Evolutionary conservation across 306 rosid species (phyloP).

Genomic region (Gastrolobium villosum): DNA sequence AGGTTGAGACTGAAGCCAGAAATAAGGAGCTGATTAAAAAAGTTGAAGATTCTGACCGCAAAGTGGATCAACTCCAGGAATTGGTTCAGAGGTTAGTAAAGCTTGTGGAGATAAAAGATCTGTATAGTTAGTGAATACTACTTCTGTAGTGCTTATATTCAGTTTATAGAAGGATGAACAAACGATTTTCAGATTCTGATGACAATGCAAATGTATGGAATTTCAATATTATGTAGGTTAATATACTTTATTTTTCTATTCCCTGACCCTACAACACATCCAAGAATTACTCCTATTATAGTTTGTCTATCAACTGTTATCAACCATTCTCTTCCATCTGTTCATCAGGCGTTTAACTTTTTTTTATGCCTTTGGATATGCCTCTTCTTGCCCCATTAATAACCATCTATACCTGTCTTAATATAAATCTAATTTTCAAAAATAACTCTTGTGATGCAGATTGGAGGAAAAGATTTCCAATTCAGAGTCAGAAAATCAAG

Average conservation of each 20-base stretch:
- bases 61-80: slow-evolving; percentile 93
- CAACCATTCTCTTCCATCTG: slow-evolving; percentile 24
- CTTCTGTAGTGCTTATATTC: slow-evolving; percentile 9
- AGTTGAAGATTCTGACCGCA: slow-evolving; percentile 80
- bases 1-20: slow-evolving; percentile 71
- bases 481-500: slow-evolving; percentile 98
- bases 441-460: slow-evolving; percentile 59
- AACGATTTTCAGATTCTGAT: slow-evolving; percentile 18
- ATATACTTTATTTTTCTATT: slow-evolving; percentile 9
- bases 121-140: slow-evolving; percentile 15
- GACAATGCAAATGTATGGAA: slow-evolving; percentile 1
- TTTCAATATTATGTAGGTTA: slow-evolving; percentile 10
- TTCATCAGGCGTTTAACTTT: background rate
- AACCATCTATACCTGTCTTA: slow-evolving; percentile 29
- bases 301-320: slow-evolving; percentile 32
- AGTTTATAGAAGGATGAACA: background rate
- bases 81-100: slow-evolving; percentile 89
- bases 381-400: slow-evolving; percentile 8
- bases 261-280: slow-evolving; percentile 16
- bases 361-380: slow-evolving; percentile 15
- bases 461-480: slow-evolving; percentile 96
- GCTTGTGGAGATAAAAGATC: slow-evolving; percentile 30
- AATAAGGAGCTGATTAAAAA: slow-evolving; percentile 77
- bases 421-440: slow-evolving; percentile 31
- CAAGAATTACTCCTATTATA: background rate